phyloP scores from a whole-genome alignment of 1,139 yeast species.

The Scheffersomyces stambukii region DNA sequence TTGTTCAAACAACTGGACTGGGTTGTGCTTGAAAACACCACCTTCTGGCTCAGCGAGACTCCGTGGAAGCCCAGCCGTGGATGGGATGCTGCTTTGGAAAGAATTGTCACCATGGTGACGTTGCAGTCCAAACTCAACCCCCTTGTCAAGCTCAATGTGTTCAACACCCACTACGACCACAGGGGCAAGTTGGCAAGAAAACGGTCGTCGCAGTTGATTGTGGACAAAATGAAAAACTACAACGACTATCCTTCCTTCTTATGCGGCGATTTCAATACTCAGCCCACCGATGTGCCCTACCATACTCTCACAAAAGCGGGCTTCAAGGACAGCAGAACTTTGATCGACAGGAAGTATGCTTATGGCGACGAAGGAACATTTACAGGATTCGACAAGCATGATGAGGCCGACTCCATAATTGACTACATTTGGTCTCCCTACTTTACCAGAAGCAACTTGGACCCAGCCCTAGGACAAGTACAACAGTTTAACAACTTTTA shows the following conservation, averaged over 20 bases:
- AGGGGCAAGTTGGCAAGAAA: slow-evolving; percentile 44
- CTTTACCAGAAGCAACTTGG: slow-evolving; percentile 11
- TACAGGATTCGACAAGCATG: slow-evolving; percentile 39
- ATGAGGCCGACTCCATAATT: slow-evolving; percentile 29
- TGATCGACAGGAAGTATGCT: slow-evolving; percentile 15
- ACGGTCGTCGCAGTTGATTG: slow-evolving; percentile 45
- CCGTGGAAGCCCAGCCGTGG: slow-evolving; percentile 39
- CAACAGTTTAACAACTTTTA: slow-evolving; percentile 6
- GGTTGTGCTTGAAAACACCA: slow-evolving; percentile 26
- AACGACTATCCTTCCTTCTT: slow-evolving; percentile 39
- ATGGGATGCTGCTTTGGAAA: slow-evolving; percentile 40
- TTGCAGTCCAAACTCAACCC: slow-evolving; percentile 10
- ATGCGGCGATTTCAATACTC: slow-evolving; percentile 55
- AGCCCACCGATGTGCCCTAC: slow-evolving; percentile 49
- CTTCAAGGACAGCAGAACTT: slow-evolving; percentile 29
- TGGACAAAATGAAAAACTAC: slow-evolving; percentile 33
- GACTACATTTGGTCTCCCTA: slow-evolving; percentile 46
- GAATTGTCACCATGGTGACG: too few relatives aligned
- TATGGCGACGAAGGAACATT: slow-evolving; percentile 44
- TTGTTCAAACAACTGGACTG: slow-evolving; percentile 28
- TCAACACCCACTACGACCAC: slow-evolving; percentile 60
- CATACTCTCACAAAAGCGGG: slow-evolving; percentile 30
- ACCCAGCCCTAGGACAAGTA: slow-evolving; percentile 11
- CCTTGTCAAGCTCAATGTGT: slow-evolving; percentile 33
- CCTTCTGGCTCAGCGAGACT: slow-evolving; percentile 42